phyloP scores from a whole-genome alignment of 805 yeast genomes.

The Starmerella stellata region DNA sequence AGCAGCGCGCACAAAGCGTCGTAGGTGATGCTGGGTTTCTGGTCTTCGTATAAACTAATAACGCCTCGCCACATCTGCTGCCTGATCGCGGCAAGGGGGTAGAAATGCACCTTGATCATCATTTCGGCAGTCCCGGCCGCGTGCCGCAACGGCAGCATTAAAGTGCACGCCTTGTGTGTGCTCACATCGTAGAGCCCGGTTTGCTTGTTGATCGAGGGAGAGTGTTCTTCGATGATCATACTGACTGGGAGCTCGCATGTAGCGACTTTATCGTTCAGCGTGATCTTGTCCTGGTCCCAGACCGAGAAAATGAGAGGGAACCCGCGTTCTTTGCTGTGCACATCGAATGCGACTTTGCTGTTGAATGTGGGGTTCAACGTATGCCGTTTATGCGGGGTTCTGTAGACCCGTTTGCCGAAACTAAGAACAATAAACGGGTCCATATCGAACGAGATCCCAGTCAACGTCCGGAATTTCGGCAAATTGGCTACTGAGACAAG shows the following conservation, averaged over 20 bases:
- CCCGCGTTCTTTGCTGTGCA: conserved; percentile 43
- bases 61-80: conserved; percentile 53
- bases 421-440: conserved; percentile 90
- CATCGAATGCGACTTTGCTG: conserved; percentile 64
- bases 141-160: conserved; percentile 12
- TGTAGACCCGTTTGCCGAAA: conserved; percentile 70
- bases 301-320: conserved; percentile 55
- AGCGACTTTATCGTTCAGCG: conserved; percentile 73
- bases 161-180: conserved; percentile 8
- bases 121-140: conserved; percentile 24
- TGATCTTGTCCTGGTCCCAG: conserved; percentile 66
- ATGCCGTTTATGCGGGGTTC: conserved; percentile 72
- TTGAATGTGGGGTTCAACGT: conserved; percentile 66
- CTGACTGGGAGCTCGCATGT: conserved; percentile 37
- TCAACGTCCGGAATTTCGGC: conserved; percentile 57
- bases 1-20: conserved; percentile 48
- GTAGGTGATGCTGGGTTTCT: conserved; percentile 28
- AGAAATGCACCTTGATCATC: conserved; percentile 43
- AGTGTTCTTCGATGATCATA: conserved; percentile 26
- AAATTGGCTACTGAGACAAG: conserved; percentile 54
- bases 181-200: conserved; percentile 23
- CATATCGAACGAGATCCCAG: conserved; percentile 74
- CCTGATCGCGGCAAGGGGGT: conserved; percentile 46
- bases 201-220: conserved; percentile 22
- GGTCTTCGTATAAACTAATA: conserved; percentile 33